These are phyloP conservation scores for Candida parachauliodes DNA, from an alignment of 805 yeast species.

Conservation along the genomic window DNA sequence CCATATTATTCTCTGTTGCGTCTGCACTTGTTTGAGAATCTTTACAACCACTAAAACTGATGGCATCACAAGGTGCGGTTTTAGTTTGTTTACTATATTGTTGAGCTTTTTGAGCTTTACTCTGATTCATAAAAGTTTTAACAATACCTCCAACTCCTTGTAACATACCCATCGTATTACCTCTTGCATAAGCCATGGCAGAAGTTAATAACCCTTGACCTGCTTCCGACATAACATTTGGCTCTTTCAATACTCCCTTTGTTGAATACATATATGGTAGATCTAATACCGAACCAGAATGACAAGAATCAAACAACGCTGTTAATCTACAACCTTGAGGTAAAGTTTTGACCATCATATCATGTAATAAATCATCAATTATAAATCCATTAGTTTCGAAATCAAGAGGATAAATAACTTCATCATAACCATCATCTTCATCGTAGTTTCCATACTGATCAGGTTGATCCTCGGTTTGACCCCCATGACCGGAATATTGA, in stretches of 20 bases:
- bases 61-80: conserved; percentile 73
- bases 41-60: conserved; percentile 76
- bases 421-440: conserved; percentile 72
- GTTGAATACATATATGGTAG: conserved; percentile 79
- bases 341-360: conserved; percentile 63
- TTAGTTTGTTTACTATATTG: conserved; percentile 51
- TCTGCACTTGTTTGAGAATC: conserved; percentile 81
- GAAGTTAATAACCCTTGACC: conserved; percentile 64
- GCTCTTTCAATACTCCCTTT: conserved; percentile 79
- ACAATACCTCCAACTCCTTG: conserved; percentile 31
- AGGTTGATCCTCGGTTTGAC: conserved; percentile 56
- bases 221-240: conserved; percentile 71
- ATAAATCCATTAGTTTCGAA: conserved; percentile 64
- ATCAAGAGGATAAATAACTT: conserved; percentile 71
- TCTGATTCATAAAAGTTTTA: conserved; percentile 19
- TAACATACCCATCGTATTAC: conserved; percentile 46
- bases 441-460: conserved; percentile 49
- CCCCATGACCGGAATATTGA: conserved; percentile 89
- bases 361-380: conserved; percentile 73
- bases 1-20: conserved; percentile 63
- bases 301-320: conserved; percentile 81
- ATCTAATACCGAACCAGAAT: conserved; percentile 80
- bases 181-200: conserved; percentile 55
- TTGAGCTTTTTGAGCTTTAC: conserved; percentile 17
- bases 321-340: conserved; percentile 74